Base-by-base conservation (phyloP, 441 rosid species). In the Capsella rubella region DNA sequence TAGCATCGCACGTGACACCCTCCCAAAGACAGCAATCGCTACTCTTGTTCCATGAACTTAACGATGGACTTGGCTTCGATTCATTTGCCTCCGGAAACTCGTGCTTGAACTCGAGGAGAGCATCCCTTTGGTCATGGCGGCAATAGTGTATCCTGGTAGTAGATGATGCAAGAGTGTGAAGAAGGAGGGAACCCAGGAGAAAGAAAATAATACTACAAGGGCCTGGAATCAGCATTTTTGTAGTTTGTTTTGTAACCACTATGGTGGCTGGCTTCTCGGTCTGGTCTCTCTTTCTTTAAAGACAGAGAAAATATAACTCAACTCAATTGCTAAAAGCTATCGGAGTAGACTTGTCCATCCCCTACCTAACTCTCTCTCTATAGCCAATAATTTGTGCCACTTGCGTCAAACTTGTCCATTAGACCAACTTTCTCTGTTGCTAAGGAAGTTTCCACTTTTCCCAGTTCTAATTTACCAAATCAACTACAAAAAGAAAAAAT, bases 11-110 rank as follows among this genome's bases (percentile, higher is more conserved):
- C 10, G 59, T 75, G 11, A 79, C 72, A 1, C 87, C 78, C 14
- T 61, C 42, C 83, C 83, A 80, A 31, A 13, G 37, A 67, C 81
- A 81, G 16, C 85, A 81, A 62, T 71, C 52, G 16, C 2, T 47
- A 8, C 25, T 47, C 27, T 47, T 15, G 52, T 47, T 47, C 52
- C 52, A 47, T 1, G 52, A 47, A 0, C 52, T 47, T n/a, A 47
- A 15, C 27, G 12, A 16, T 15, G 40, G 6, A 32, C 25, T 21
- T 21, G 25, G 25, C 25, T 21, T 21, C 25, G 25, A 21, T 21
- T 21, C 25, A 21, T 21, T 21, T 21, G 25, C 25, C 25, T n/a
- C 2, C 3, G 49, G 31, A 55, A 73, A 64, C 9, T 18, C 45
- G 34, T 37, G 45, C 52, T 67, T 67, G 69, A 82, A 80, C 12